Percentiles rank a stretch among this genome's conserved stretches.
These are phyloP conservation scores for Colletotrichum higginsianum DNA, from an alignment of 2,329 filamentous ascomycete genomes.

Conservation along the genomic window DNA sequence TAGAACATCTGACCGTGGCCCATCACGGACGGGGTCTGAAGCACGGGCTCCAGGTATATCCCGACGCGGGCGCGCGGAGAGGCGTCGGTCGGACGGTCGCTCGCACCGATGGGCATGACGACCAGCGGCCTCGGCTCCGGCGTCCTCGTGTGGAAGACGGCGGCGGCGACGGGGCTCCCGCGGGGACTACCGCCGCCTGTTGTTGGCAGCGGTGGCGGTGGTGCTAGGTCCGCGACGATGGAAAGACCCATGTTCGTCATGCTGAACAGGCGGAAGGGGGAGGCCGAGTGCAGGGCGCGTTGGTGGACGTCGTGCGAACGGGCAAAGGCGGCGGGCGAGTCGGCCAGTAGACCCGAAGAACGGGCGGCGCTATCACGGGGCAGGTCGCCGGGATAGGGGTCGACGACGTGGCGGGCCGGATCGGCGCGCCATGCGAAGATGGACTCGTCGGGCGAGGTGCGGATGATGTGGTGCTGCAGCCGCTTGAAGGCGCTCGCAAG, in stretches of 20 bases:
- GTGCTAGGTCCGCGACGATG: constrained; percentile 21
- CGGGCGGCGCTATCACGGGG: neutral
- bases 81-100: constrained; percentile 21
- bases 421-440: constrained; percentile 39
- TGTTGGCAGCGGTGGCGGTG: neutral
- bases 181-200: neutral
- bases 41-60: constrained; percentile 32
- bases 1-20: constrained; percentile 23
- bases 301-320: constrained; percentile 34
- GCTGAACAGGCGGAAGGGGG: constrained; percentile 34
- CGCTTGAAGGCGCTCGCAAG: constrained; percentile 45
- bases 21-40: constrained; percentile 10
- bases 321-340: constrained; percentile 31
- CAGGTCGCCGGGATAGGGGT: constrained; percentile 25
- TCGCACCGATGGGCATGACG: constrained; percentile 35
- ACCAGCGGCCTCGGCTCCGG: neutral
- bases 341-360: constrained; percentile 34
- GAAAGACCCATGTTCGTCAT: constrained; percentile 40
- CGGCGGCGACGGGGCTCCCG: neutral
- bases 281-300: constrained; percentile 28
- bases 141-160: neutral
- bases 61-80: constrained; percentile 26
- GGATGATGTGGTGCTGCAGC: constrained; percentile 42
- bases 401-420: neutral
- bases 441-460: constrained; percentile 34